Evolutionary conservation across 768 basidiomycete species (phyloP), one percentile per base, ranked within the genome.

Genomic region (Fibroporia radiculosa): DNA sequence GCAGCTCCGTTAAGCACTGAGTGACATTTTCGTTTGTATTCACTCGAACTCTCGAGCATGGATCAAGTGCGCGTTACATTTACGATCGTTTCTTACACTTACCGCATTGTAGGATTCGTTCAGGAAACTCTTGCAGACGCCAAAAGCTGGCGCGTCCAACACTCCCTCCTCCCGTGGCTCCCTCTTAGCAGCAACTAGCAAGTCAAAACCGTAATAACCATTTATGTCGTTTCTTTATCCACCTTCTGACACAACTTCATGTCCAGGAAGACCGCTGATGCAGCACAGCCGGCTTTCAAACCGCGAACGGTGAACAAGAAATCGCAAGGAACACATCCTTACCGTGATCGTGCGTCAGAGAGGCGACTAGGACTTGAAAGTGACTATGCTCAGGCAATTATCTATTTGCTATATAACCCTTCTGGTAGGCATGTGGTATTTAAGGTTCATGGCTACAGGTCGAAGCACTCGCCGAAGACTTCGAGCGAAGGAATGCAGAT

Each of bases 331-430:
- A 72, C 66, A 48, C 87, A 87, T 52, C 70, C 66, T 49, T 91
- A 90, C 55, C 77, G 85, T 25, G 80, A 92, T 60, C 77, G 86
- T 34, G 87, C 88, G 11, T 70, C 78, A 2, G 87, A 92, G 57
- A 71, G 87, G 38, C 68, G 88, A 24, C 63, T 58, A 4, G 89
- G 86, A 1, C 66, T 67, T 37, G 80, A 71, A 12, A 80, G 79
- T 51, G 87, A 91, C 54, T 90, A 80, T 62, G 83, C 85, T 0
- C 67, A 84, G 61, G 86, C 83, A 51, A 23, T 64, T 31, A 3
- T 33, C 20, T 8, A n/a, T n/a, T n/a, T n/a, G 1, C 31, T 24
- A 16, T 27, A 11, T 32, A n/a, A 18, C 33, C 27, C 8, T 8
- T 26, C 19, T 3, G 13, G 12, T 26, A 23, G 20, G 3, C 20